These are phyloP conservation scores for Geranomyces michiganensis DNA, from an alignment of 192 early-diverging fungal genomes.

Conservation along the genomic window DNA sequence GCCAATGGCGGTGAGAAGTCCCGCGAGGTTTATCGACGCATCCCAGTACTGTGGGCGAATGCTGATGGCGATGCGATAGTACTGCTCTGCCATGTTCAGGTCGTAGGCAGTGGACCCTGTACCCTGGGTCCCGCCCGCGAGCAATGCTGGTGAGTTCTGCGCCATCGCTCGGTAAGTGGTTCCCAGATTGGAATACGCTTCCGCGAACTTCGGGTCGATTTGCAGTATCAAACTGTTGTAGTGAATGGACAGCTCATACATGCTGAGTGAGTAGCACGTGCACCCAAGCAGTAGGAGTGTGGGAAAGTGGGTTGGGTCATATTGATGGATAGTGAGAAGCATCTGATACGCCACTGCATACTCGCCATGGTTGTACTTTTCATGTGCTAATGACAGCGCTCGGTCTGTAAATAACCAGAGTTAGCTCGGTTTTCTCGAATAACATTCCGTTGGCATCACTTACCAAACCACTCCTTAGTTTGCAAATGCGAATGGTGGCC, in stretches of 20 bases:
- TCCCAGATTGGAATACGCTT: slow-evolving; percentile 90
- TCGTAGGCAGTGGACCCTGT: slow-evolving; percentile 16
- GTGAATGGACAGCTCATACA: slow-evolving; percentile 70
- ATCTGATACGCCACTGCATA: slow-evolving; percentile 42
- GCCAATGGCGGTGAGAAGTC: slow-evolving; percentile 66
- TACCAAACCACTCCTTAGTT: slow-evolving; percentile 29
- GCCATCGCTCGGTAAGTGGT: slow-evolving; percentile 74
- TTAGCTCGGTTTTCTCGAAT: too few species aligned
- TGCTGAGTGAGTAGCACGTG: slow-evolving; percentile 78
- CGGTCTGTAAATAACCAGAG: not conserved
- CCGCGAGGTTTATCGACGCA: slow-evolving; percentile 84
- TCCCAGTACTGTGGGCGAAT: slow-evolving; percentile 92
- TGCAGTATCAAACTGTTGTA: slow-evolving; percentile 84
- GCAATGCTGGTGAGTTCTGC: slow-evolving; percentile 3
- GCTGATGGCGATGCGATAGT: slow-evolving; percentile 82
- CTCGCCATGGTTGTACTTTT: slow-evolving; percentile 46
- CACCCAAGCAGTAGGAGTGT: slow-evolving; percentile 85
- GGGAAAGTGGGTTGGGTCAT: slow-evolving; percentile 65
- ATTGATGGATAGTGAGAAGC: slow-evolving; percentile 36
- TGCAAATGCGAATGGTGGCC: too few species aligned
- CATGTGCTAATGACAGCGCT: slow-evolving; percentile 36
- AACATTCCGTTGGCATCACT: not conserved
- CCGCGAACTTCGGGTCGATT: slow-evolving; percentile 83
- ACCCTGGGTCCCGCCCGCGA: not conserved
- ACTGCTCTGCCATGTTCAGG: slow-evolving; percentile 71